These are phyloP conservation scores for Penicillium italicum DNA, from an alignment of 2,329 filamentous ascomycete genomes.

Conservation along the genomic window DNA sequence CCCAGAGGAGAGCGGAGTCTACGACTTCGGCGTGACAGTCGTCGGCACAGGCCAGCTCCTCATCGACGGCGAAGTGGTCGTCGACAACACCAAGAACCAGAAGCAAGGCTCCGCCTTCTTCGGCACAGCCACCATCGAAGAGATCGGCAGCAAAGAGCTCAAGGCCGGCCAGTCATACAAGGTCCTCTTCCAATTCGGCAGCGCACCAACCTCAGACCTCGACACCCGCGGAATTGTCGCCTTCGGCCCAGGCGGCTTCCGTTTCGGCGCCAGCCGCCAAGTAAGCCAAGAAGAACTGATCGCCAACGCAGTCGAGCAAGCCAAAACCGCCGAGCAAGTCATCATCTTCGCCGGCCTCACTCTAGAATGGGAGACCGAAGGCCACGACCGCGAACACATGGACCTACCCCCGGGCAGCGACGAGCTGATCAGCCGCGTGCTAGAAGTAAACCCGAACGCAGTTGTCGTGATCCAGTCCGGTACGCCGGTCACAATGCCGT, in stretches of 20 bases:
- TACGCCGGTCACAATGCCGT: slow-evolving; percentile 59
- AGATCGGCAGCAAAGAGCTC: slow-evolving; percentile 57
- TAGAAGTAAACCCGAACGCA: slow-evolving; percentile 64
- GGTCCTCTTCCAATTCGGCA: slow-evolving; percentile 58
- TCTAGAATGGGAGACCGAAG: slow-evolving; percentile 77
- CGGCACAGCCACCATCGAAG: slow-evolving; percentile 61
- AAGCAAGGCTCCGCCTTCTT: slow-evolving; percentile 62
- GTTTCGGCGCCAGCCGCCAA: slow-evolving; percentile 59
- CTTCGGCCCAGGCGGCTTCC: slow-evolving; percentile 58
- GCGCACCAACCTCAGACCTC: slow-evolving; percentile 56
- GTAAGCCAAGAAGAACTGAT: slow-evolving; percentile 60
- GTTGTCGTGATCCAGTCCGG: slow-evolving; percentile 74
- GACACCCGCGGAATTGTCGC: slow-evolving; percentile 48
- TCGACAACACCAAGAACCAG: slow-evolving; percentile 65
- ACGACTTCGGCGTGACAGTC: slow-evolving; percentile 65
- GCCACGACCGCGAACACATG: slow-evolving; percentile 58
- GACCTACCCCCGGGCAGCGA: slow-evolving; percentile 55
- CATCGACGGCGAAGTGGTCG: slow-evolving; percentile 59
- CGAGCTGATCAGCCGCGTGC: slow-evolving; percentile 60
- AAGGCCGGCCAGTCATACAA: slow-evolving; percentile 59
- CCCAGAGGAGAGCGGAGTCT: slow-evolving; percentile 58
- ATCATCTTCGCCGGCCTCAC: slow-evolving; percentile 75
- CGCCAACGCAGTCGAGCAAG: slow-evolving; percentile 62
- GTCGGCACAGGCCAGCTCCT: slow-evolving; percentile 64
- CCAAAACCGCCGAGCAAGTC: slow-evolving; percentile 69